Evolutionary conservation across 805 yeast genomes (phyloP).

Genomic region (Hanseniaspora meyeri): DNA sequence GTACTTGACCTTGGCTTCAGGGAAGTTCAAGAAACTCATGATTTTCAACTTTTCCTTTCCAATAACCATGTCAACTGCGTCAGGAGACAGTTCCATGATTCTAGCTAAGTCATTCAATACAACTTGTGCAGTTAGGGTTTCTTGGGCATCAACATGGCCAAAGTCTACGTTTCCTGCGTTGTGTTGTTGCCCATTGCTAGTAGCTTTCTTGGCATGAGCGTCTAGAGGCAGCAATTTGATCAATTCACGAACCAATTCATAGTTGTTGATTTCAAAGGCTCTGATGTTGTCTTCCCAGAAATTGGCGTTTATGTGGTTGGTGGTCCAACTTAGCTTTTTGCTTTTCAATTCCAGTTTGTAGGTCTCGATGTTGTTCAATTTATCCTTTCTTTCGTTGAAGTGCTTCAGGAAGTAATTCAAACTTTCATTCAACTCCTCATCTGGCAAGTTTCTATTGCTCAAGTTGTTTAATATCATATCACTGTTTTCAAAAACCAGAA

Average conservation of each 20-base stretch:
- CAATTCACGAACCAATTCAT: constrained; percentile 56
- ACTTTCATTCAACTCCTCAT: constrained; percentile 75
- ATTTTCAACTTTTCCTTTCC: constrained; percentile 58
- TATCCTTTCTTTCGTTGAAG: constrained; percentile 61
- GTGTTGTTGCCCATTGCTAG: constrained; percentile 14
- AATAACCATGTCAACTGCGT: constrained; percentile 39
- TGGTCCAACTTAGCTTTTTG: constrained; percentile 72
- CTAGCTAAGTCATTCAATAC: constrained; percentile 56
- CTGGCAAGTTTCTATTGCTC: constrained; percentile 84
- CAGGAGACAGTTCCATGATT: constrained; percentile 51
- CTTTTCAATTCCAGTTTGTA: constrained; percentile 74
- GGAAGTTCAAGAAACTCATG: constrained; percentile 70
- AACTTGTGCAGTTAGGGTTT: constrained; percentile 37
- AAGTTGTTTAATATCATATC: constrained; percentile 54
- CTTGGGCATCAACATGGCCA: constrained; percentile 27
- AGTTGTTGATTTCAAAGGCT: constrained; percentile 65
- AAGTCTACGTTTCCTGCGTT: constrained; percentile 14
- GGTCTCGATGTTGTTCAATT: constrained; percentile 84
- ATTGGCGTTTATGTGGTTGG: constrained; percentile 77
- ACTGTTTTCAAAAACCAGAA: constrained; percentile 64
- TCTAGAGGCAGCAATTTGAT: constrained; percentile 34
- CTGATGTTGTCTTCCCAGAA: constrained; percentile 80
- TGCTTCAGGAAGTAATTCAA: constrained; percentile 44
- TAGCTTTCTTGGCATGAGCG: constrained; percentile 17
- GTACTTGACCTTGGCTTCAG: constrained; percentile 78